phyloP scores from a whole-genome alignment of 2,329 filamentous ascomycete genomes.

The Aspergillus sp. region DNA sequence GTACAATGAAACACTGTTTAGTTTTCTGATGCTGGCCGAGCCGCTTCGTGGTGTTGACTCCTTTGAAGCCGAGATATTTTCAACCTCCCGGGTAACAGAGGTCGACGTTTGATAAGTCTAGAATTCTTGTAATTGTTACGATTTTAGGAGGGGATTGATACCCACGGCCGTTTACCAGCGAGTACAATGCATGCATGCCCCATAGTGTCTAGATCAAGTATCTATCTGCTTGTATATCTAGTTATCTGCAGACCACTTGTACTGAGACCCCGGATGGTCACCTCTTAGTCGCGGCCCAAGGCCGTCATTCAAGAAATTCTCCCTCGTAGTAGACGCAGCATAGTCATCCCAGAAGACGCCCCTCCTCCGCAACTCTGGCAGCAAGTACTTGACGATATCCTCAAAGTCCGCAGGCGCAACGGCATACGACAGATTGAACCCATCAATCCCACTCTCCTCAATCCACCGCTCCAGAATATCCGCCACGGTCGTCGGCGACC shows the following conservation, averaged over 20 bases:
- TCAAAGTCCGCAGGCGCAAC: conserved; percentile 25
- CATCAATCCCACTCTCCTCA: conserved; percentile 22
- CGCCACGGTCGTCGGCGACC: conserved; percentile 21
- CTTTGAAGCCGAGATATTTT: conserved; percentile 34
- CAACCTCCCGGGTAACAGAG: not conserved
- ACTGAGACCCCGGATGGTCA: conserved; percentile 1
- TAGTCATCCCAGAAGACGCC: conserved; percentile 40
- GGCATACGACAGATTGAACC: conserved; percentile 26
- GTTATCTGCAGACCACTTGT: not conserved
- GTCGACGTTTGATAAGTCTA: not conserved
- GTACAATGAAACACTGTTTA: conserved; percentile 41
- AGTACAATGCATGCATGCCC: not conserved
- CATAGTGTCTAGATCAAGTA: not conserved
- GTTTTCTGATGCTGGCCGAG: conserved; percentile 33
- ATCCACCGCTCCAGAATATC: conserved; percentile 29
- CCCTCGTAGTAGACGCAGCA: conserved; percentile 18
- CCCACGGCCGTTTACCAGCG: not conserved
- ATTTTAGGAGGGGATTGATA: not conserved
- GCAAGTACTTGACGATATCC: conserved; percentile 23
- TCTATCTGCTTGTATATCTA: not conserved
- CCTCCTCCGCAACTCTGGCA: conserved; percentile 24
- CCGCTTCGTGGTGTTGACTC: conserved; percentile 33
- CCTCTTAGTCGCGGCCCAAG: not conserved
- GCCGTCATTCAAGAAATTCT: conserved; percentile 8
- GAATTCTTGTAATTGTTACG: not conserved